A percentile compares a stretch with the other conserved stretches of the same genome.
Conservation (phyloP, 2,329 filamentous ascomycete genomes). For the Neoarthrinium moseri region DNA sequence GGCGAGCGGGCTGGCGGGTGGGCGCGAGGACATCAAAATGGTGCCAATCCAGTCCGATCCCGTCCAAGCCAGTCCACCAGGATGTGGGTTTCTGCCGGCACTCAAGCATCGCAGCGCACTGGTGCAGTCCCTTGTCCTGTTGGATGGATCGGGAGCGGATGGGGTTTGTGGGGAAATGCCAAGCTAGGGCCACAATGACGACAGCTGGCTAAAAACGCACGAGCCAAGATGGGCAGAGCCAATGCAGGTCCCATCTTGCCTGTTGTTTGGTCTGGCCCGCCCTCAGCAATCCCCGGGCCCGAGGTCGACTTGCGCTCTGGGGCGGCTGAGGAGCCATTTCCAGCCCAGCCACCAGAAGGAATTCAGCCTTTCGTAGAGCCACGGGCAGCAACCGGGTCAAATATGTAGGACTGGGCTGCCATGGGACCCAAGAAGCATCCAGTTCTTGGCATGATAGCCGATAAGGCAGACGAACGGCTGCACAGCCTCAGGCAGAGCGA, state of each 20-base stretch:
- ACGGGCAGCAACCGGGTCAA: not conserved
- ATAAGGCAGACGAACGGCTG: too few species aligned
- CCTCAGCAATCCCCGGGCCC: not conserved
- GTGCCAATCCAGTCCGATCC: too few species aligned
- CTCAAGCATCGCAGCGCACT: too few species aligned
- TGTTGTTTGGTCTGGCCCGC: not conserved
- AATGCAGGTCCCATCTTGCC: conserved; percentile 2
- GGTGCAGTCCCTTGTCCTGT: too few species aligned
- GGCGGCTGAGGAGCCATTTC: too few species aligned
- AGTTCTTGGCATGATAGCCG: not conserved
- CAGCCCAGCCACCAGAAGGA: not conserved
- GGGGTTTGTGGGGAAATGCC: conserved; percentile 2
- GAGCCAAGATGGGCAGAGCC: not conserved
- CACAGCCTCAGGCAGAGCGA: not conserved
- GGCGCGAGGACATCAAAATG: too few species aligned
- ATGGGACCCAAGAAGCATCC: not conserved
- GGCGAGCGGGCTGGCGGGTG: too few species aligned
- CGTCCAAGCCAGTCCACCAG: too few species aligned
- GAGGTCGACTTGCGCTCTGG: not conserved
- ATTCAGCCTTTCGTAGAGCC: not conserved
- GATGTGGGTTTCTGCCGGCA: too few species aligned
- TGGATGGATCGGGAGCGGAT: too few species aligned
- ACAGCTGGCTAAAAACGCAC: conserved; percentile 1
- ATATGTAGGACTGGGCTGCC: not conserved
- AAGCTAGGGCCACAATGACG: too few species aligned